Evolutionary conservation across 2,329 filamentous ascomycete species (phyloP), one percentile per base, ranked within the genome.

Genomic region (Knufia fluminis): DNA sequence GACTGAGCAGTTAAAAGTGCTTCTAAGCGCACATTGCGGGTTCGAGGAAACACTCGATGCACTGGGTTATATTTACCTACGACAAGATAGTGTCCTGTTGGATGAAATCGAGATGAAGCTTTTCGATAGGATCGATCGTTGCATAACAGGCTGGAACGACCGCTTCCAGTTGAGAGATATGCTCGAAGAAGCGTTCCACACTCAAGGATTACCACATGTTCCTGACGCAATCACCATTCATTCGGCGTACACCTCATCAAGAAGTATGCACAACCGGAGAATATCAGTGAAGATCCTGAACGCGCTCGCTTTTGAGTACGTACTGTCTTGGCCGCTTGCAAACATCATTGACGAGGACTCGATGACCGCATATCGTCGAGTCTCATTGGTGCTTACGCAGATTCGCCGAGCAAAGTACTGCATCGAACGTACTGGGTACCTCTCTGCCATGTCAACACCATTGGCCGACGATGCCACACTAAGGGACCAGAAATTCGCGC

Each of bases 361-460:
- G 4, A 73, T 88, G 19, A 62, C 67, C 0, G 71, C 76, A 2
- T 94, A 95, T 60, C 84, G 87, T 59, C 70, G 76, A 20, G 70
- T 91, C 3, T 88, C 87, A 57, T 83, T 79, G 0, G 76, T 95
- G 7, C 73, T 94, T 1, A 73, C 94, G 24, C 90, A 96, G 62
- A 71, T 87, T 22, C 82, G 83, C 46, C 78, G 88, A 41, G 83
- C 86, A 3, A 78, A 78, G 46, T 77, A 82, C 54, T 68, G 83
- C 1, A 72, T 96, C 1, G 78, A 82, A 22, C 75, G 74, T 52
- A 62, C 68, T 56, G 61, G 69, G 48, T 54, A 72, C 33, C 61
- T 64, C 32, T 63, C 64, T 52, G 57, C 40, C 26, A 62, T 63
- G 28, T 64, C 70, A 38, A 48, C 66, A 45, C 57, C 59, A 20